Evolutionary conservation across 805 yeast genomes (phyloP).

Genomic region (Priceomyces medius): DNA sequence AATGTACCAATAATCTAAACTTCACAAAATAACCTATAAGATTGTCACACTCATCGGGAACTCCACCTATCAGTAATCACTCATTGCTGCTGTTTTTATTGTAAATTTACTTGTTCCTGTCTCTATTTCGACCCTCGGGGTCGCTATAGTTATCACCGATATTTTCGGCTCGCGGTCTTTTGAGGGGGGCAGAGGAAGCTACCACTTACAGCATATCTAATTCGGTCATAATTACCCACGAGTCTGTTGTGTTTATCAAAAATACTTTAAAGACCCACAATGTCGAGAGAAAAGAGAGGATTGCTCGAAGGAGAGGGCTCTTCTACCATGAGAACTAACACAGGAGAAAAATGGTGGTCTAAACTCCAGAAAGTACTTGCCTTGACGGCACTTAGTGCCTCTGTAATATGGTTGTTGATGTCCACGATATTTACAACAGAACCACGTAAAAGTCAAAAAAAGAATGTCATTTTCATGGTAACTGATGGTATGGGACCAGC

Average conservation of each 20-base stretch:
- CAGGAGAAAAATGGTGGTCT: neutral
- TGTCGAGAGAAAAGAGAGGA: neutral
- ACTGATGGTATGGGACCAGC: conserved; percentile 98
- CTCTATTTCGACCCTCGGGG: neutral
- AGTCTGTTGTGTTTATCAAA: neutral
- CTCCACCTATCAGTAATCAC: too few species aligned
- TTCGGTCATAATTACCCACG: neutral
- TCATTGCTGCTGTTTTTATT: too few species aligned
- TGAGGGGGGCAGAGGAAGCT: too few species aligned
- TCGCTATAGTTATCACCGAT: too few species aligned
- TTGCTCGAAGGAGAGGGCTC: neutral
- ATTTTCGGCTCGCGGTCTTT: too few species aligned
- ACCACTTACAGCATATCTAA: too few species aligned
- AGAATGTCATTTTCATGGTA: conserved; percentile 81
- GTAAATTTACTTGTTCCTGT: too few species aligned
- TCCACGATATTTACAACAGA: neutral
- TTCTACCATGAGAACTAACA: too few species aligned
- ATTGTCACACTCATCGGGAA: too few species aligned
- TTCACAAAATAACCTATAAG: too few species aligned
- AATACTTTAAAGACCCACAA: neutral
- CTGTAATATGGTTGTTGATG: neutral
- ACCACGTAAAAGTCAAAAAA: conserved; percentile 27
- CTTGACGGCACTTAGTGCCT: neutral
- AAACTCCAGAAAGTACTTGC: neutral
- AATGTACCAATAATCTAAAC: too few species aligned